A percentile compares a stretch with the other conserved stretches of the same genome.
These are phyloP conservation scores for Diphasiastrum complanatum DNA, from an alignment of 83 land plant species.

Conservation along the genomic window DNA sequence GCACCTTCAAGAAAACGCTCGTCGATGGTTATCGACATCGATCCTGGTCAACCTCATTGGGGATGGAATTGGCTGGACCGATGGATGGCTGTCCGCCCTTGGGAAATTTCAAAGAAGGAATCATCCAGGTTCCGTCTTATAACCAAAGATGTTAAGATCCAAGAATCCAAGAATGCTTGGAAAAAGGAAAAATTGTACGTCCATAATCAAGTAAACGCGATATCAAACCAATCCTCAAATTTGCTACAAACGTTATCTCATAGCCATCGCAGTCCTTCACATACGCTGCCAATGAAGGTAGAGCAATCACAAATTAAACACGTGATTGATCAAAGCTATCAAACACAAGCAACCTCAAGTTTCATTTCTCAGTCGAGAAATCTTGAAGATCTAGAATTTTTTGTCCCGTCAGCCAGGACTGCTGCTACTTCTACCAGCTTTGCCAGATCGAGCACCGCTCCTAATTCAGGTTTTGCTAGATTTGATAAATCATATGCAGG, in stretches of 20 bases:
- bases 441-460: slow-evolving; percentile 61
- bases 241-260: neutral
- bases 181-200: neutral
- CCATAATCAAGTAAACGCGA: no score
- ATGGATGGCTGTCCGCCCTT: slow-evolving; percentile 23
- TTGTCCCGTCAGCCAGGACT: no score
- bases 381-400: no score
- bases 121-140: neutral
- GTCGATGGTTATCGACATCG: slow-evolving; percentile 6
- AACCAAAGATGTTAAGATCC: slow-evolving; percentile 52
- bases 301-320: no score
- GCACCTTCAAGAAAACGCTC: no score
- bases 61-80: slow-evolving; percentile 24
- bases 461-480: slow-evolving; percentile 36
- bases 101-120: slow-evolving; percentile 13
- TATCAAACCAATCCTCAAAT: neutral
- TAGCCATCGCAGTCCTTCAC: neutral
- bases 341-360: no score
- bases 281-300: no score
- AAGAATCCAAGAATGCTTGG: neutral
- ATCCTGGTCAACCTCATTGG: slow-evolving; percentile 15
- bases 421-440: no score
- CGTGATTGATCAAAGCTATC: no score
- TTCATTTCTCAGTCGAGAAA: no score
- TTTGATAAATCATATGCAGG: slow-evolving; percentile 16